Percentiles rank a stretch among this genome's conserved stretches.
phyloP scores from a whole-genome alignment of 495 filamentous ascomycete genomes.

The Xylaria sp. region DNA sequence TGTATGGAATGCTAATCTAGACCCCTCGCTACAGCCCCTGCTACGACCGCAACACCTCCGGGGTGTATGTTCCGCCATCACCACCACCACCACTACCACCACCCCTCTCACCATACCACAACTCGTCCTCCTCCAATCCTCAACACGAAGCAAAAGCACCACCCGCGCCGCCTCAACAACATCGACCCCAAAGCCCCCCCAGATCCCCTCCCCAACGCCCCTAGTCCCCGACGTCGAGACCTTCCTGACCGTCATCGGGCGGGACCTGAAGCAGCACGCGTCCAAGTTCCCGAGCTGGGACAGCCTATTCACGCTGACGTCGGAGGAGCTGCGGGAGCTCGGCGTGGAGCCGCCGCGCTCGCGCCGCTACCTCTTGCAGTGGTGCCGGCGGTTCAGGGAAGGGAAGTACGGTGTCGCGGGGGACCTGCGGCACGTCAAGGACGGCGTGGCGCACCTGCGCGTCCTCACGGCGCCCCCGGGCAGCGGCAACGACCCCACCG shows the following conservation, averaged over 20 bases:
- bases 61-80: constrained; percentile 19
- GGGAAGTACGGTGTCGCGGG: constrained; percentile 81
- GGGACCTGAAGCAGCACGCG: constrained; percentile 77
- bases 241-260: constrained; percentile 92
- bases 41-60: constrained; percentile 37
- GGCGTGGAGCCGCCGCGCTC: constrained; percentile 86
- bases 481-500: constrained; percentile 44
- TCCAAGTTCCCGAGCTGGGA: constrained; percentile 89
- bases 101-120: constrained; percentile 10
- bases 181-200: constrained; percentile 43
- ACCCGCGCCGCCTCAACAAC: constrained; percentile 40
- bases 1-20: constrained; percentile 4
- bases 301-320: constrained; percentile 80
- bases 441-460: constrained; percentile 73
- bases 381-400: constrained; percentile 81
- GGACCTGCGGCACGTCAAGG: constrained; percentile 72
- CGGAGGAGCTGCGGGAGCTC: constrained; percentile 75
- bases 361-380: constrained; percentile 82
- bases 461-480: too few species aligned
- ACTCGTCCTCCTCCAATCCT: constrained; percentile 24
- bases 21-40: constrained; percentile 25
- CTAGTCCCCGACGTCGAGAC: constrained; percentile 86
- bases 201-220: constrained; percentile 74
- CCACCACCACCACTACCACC: background rate
- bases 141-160: constrained; percentile 33